Percentiles rank a stretch among this genome's conserved stretches.
Evolutionary conservation across 768 basidiomycete genomes (phyloP).

Genomic region (Panaeolus papilionaceus): DNA sequence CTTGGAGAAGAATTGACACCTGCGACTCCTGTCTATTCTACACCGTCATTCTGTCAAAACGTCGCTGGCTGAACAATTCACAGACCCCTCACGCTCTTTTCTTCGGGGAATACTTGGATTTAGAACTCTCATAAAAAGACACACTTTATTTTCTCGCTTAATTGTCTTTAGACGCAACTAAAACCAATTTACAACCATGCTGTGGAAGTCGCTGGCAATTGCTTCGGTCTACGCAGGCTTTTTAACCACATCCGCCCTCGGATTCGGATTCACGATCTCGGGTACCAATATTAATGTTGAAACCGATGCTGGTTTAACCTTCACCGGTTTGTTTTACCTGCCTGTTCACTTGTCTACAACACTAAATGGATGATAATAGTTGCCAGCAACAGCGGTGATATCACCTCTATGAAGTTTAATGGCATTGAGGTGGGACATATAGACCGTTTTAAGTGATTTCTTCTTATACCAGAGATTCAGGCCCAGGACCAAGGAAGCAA

Average conservation of each 20-base stretch:
- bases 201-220: slow-evolving; percentile 24
- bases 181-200: slow-evolving; percentile 4
- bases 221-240: slow-evolving; percentile 18
- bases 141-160: not conserved
- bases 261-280: slow-evolving; percentile 38
- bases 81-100: slow-evolving; percentile 1
- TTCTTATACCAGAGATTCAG: slow-evolving; percentile 19
- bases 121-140: slow-evolving; percentile 5
- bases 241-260: slow-evolving; percentile 20
- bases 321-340: slow-evolving; percentile 35
- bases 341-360: not conserved
- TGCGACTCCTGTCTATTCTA: not conserved
- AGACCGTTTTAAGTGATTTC: not conserved
- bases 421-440: slow-evolving; percentile 34
- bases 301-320: slow-evolving; percentile 39
- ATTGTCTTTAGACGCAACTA: slow-evolving; percentile 2
- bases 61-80: not conserved
- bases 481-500: slow-evolving; percentile 37
- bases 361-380: slow-evolving; percentile 26
- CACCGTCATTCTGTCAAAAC: not conserved
- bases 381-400: slow-evolving; percentile 38
- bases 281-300: slow-evolving; percentile 38
- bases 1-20: not conserved
- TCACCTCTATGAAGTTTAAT: slow-evolving; percentile 43
- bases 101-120: slow-evolving; percentile 14